Evolutionary conservation across 495 filamentous ascomycete genomes (phyloP), one percentile per base, ranked within the genome.

Genomic region (Trichoderma erinaceum): DNA sequence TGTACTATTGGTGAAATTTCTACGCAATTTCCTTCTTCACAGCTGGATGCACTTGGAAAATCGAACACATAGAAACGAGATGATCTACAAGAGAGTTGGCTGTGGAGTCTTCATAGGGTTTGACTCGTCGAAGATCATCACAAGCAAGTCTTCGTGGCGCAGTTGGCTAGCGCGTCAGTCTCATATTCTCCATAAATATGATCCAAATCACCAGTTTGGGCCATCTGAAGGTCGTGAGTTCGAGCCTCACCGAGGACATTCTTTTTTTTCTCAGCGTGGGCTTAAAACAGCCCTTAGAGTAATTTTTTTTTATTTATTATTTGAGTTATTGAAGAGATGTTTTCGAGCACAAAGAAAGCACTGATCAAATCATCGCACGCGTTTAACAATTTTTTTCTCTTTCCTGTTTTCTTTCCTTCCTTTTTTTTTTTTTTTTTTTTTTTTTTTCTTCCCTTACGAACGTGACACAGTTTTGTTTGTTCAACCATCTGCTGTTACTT

Each of bases 151-250:
- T 61, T 61, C 56, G 25, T 61, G 56, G 56, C 56, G 56, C 56
- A 61, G 56, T 61, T 61, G 56, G 56, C 56, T 61, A 61, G 56
- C 56, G 56, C 56, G 56, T 61, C 56, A 61, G 56, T 61, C 56
- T 61, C 56, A 61, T 61, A 61, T 61, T 27, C 27, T 61, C 56
- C 16, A 61, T 61, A 61, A 27, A 61, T 61, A 61, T 61, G 56
- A 61, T 61, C 56, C 56, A 61, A 61, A 61, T 23, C 23, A 18
- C 25, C 25, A 61, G 56, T 61, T 61, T 61, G 56, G 56, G 56
- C 56, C 12, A 61, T 61, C 56, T 61, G 56, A 61, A 61, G 56
- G 56, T 61, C 56, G 56, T 61, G 56, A 61, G 56, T 61, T 61
- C 56, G 56, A 61, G 56, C 56, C 56, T 61, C 56, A 61, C 56